Percentiles rank a stretch among this genome's conserved stretches.
These are phyloP conservation scores for Amphirosellinia nigrospora DNA, from an alignment of 495 filamentous ascomycete genomes.

Conservation along the genomic window DNA sequence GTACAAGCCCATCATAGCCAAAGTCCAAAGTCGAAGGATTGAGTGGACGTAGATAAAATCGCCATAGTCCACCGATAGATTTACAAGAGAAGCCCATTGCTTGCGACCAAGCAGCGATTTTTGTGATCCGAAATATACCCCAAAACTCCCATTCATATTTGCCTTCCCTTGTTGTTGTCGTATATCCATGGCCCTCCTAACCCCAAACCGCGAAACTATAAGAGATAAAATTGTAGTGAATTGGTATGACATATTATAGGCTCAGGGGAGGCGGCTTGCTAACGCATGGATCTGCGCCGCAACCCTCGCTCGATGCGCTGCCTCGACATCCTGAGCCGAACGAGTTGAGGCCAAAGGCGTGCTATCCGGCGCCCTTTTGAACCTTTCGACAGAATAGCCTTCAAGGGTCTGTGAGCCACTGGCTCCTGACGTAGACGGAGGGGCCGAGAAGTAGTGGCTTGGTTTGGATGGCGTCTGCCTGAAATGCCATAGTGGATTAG, in stretches of 20 bases:
- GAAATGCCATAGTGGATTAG: not conserved
- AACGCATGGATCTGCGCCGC: not conserved
- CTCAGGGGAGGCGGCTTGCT: not conserved
- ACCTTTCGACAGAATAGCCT: not conserved
- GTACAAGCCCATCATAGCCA: not conserved
- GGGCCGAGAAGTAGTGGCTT: not conserved
- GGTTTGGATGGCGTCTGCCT: slow-evolving; percentile 4
- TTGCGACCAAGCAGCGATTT: not conserved
- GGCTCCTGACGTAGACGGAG: not conserved
- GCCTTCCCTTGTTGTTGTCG: not conserved
- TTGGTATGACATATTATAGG: too few species aligned
- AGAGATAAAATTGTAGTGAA: too few species aligned
- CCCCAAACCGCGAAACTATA: not conserved
- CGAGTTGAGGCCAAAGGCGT: not conserved
- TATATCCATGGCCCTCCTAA: not conserved
- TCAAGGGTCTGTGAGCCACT: not conserved
- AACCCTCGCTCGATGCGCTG: not conserved
- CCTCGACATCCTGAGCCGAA: not conserved
- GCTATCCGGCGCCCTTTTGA: not conserved
- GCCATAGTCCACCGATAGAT: not conserved
- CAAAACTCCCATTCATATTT: too few species aligned
- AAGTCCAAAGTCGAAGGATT: not conserved
- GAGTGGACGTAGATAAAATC: not conserved
- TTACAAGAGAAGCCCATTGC: not conserved
- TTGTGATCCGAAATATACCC: too few species aligned